Conservation (phyloP, 495 filamentous ascomycete species). For the Cercophora samala region DNA sequence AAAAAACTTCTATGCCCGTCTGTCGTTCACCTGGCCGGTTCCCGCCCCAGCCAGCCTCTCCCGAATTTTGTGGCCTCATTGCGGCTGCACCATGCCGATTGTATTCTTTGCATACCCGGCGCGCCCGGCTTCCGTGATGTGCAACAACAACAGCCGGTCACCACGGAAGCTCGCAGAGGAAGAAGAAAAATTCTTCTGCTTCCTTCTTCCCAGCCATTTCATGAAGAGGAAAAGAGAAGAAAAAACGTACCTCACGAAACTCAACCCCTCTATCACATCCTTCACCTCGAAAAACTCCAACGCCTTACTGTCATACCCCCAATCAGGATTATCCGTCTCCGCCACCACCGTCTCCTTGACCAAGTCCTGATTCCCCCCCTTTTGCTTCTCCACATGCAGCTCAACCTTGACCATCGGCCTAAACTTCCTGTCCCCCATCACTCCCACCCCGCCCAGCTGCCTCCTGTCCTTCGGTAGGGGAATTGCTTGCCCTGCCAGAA, state of each 20-base stretch:
- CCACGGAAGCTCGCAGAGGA: not conserved
- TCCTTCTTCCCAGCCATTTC: not conserved
- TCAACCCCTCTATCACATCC: slow-evolving; percentile 43
- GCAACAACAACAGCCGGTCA: not conserved
- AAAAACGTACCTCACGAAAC: slow-evolving; percentile 44
- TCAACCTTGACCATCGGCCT: slow-evolving; percentile 65
- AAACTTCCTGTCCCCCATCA: slow-evolving; percentile 29
- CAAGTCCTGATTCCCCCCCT: slow-evolving; percentile 28
- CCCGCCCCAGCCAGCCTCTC: not conserved
- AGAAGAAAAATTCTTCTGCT: slow-evolving; percentile 7
- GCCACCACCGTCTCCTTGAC: slow-evolving; percentile 31
- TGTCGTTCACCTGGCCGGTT: not conserved
- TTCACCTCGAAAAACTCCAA: slow-evolving; percentile 41
- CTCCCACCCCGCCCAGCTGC: slow-evolving; percentile 24
- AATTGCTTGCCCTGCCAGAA: slow-evolving; percentile 46
- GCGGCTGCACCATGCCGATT: not conserved
- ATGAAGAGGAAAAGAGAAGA: not conserved
- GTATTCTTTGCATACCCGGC: too few relatives aligned
- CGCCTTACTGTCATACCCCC: slow-evolving; percentile 27
- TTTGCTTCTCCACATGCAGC: slow-evolving; percentile 67
- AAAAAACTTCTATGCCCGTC: not conserved
- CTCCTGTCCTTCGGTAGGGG: slow-evolving; percentile 32
- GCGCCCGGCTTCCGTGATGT: not conserved
- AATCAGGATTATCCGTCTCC: slow-evolving; percentile 44
- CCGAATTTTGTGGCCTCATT: not conserved